These are phyloP conservation scores for Papiliotrema terrestris DNA, from an alignment of 1,284 basidiomycete species.

Conservation along the genomic window DNA sequence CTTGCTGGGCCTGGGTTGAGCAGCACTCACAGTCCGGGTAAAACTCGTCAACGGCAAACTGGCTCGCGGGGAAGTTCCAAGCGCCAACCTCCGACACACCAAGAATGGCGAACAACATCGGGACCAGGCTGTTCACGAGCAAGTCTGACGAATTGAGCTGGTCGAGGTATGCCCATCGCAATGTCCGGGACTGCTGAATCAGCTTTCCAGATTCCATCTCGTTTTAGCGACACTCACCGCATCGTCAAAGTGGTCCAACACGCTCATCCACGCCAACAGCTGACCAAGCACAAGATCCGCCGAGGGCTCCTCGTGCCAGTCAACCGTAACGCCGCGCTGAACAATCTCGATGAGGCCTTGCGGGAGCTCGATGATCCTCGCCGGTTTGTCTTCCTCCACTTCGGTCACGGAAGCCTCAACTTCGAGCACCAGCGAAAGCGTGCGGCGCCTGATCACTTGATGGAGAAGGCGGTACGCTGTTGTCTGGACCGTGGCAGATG, in stretches of 20 bases:
- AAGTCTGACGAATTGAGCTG: conserved; percentile 72
- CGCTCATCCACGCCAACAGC: conserved; percentile 84
- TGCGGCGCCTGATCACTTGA: conserved; percentile 33
- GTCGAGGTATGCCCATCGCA: conserved; percentile 65
- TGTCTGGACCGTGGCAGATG: conserved; percentile 31
- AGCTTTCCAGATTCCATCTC: conserved; percentile 1
- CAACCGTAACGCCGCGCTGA: conserved; percentile 52
- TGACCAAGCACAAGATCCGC: conserved; percentile 44
- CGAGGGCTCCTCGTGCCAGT: conserved; percentile 47
- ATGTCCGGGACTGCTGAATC: conserved; percentile 33
- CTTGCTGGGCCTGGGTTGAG: no score
- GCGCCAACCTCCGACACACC: conserved; percentile 49
- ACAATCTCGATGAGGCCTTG: conserved; percentile 64
- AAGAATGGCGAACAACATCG: conserved; percentile 68
- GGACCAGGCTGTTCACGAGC: conserved; percentile 65
- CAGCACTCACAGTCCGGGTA: conserved; percentile 66
- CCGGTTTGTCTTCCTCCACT: conserved; percentile 50
- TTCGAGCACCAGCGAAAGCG: conserved; percentile 66
- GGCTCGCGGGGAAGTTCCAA: conserved; percentile 52
- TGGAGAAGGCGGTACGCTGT: conserved; percentile 40
- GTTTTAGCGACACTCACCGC: conserved; percentile 58
- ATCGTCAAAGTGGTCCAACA: conserved; percentile 80
- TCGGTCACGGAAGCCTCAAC: conserved; percentile 56
- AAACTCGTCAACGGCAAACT: conserved; percentile 83
- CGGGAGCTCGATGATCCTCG: conserved; percentile 55